Evolutionary conservation across 202 grass and related monocot genomes (phyloP), one percentile per base, ranked within the genome.

Genomic region (Musa balbisiana): DNA sequence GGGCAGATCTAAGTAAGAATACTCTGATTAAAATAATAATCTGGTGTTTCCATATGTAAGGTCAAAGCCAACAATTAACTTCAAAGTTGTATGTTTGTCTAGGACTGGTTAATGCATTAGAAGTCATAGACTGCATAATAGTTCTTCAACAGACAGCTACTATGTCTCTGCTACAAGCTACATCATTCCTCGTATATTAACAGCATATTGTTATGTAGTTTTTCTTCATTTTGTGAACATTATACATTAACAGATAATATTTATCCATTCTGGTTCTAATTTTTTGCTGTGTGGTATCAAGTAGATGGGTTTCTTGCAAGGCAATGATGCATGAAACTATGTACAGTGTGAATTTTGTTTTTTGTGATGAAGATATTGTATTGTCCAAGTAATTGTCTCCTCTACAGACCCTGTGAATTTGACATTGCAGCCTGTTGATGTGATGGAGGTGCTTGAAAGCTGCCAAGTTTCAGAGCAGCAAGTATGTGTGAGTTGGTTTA

Each of bases 401-500:
- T 70, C 33, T 11, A 52, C 51, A 17, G 49, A 52, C 17, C 19
- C 5, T 11, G 12, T 51, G 5, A 63, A 1, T 50, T 29, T 2
- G 51, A 64, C 74, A 25, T 73, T 83, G 50, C 87, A 97, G 93
- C 78, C 86, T 71, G 64, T 67, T 74, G 86, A 93, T 76, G 86
- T 93, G 51, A 53, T 69, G 76, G 80, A 82, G 77, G 86, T 82
- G 70, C 80, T 97, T 51, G 65, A 11, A 74, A 74, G 58, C 72
- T 79, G 82, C 66, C 73, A 83, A 60, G 73, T 97, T 51, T 79
- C 84, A 69, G 77, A 73, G 58, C 84, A 88, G 17, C 80, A 79
- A 76, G 84, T 97, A 20, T 85, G 73, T 12, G 67, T 93, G 64
- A 97, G 64, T 50, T 86, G 87, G 81, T 77, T 85, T 54, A 93